phyloP scores from a whole-genome alignment of 2,329 filamentous ascomycete genomes.

The Annulohypoxylon truncatum region DNA sequence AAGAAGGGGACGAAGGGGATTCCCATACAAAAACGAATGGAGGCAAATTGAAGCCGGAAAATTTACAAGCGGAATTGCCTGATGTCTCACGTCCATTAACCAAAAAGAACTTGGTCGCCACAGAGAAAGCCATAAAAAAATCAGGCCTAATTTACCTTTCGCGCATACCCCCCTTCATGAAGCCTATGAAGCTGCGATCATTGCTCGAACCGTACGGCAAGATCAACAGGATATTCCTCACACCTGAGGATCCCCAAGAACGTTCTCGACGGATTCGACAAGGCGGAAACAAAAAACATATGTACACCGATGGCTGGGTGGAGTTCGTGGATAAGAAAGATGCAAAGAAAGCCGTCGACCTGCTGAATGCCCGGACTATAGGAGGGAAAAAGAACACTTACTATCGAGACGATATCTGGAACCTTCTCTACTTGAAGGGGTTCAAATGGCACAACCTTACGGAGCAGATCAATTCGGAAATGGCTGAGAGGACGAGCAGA shows the following conservation, averaged over 20 bases:
- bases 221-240: slow-evolving; percentile 63
- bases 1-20: slow-evolving; percentile 35
- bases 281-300: slow-evolving; percentile 85
- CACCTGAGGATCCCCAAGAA: slow-evolving; percentile 65
- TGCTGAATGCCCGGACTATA: slow-evolving; percentile 81
- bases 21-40: slow-evolving; percentile 42
- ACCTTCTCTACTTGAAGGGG: slow-evolving; percentile 80
- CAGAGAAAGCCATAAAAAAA: slow-evolving; percentile 73
- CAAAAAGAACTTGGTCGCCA: slow-evolving; percentile 75
- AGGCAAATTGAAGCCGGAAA: slow-evolving; percentile 44
- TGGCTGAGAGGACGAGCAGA: slow-evolving; percentile 79
- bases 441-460: slow-evolving; percentile 84
- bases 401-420: slow-evolving; percentile 90
- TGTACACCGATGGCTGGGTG: slow-evolving; percentile 88
- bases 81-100: slow-evolving; percentile 66
- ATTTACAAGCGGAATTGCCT: slow-evolving; percentile 55
- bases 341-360: slow-evolving; percentile 79
- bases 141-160: slow-evolving; percentile 88
- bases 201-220: slow-evolving; percentile 80
- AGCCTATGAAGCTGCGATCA: slow-evolving; percentile 79
- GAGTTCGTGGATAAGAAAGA: slow-evolving; percentile 82
- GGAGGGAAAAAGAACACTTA: slow-evolving; percentile 86
- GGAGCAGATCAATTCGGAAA: slow-evolving; percentile 83
- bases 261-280: slow-evolving; percentile 74
- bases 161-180: slow-evolving; percentile 89